These are phyloP conservation scores for Diddensiella santjacobensis DNA, from an alignment of 805 yeast species.

Conservation along the genomic window DNA sequence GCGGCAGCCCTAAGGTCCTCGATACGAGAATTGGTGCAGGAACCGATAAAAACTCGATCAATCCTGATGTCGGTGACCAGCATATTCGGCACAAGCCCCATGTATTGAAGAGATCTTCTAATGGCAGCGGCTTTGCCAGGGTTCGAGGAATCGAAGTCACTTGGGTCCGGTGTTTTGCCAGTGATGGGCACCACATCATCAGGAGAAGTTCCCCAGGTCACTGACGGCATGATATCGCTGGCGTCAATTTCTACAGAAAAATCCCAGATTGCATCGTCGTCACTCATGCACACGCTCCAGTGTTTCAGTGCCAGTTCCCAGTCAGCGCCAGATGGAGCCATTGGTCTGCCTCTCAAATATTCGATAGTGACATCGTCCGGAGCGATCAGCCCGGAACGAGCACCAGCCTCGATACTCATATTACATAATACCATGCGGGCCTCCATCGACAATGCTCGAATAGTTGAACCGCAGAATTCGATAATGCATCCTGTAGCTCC, in stretches of 20 bases:
- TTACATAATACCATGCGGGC: slow-evolving; percentile 99
- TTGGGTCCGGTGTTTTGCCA: slow-evolving; percentile 85
- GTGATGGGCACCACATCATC: slow-evolving; percentile 96
- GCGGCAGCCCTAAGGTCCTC: slow-evolving; percentile 97
- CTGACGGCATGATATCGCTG: slow-evolving; percentile 84
- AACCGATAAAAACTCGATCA: slow-evolving; percentile 95
- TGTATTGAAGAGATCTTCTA: slow-evolving; percentile 85
- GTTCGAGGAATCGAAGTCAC: slow-evolving; percentile 47
- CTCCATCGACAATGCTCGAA: slow-evolving; percentile 85
- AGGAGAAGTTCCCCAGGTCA: slow-evolving; percentile 99
- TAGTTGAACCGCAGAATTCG: slow-evolving; percentile 94
- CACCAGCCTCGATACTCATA: slow-evolving; percentile 98
- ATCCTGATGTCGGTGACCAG: slow-evolving; percentile 66
- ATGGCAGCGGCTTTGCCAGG: slow-evolving; percentile 78
- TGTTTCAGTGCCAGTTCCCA: slow-evolving; percentile 91
- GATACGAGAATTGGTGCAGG: slow-evolving; percentile 95
- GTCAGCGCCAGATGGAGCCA: slow-evolving; percentile 87
- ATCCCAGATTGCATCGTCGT: slow-evolving; percentile 86
- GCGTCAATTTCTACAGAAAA: slow-evolving; percentile 75
- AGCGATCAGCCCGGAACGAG: slow-evolving; percentile 97
- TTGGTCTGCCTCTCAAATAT: slow-evolving; percentile 86
- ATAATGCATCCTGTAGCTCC: slow-evolving; percentile 98
- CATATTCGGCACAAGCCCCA: slow-evolving; percentile 81
- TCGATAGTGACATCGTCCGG: slow-evolving; percentile 88
- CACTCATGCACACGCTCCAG: slow-evolving; percentile 85